Percentiles rank a stretch among this genome's conserved stretches.
phyloP scores from a whole-genome alignment of 805 yeast genomes.

The Saccharomycodes ludwigii region DNA sequence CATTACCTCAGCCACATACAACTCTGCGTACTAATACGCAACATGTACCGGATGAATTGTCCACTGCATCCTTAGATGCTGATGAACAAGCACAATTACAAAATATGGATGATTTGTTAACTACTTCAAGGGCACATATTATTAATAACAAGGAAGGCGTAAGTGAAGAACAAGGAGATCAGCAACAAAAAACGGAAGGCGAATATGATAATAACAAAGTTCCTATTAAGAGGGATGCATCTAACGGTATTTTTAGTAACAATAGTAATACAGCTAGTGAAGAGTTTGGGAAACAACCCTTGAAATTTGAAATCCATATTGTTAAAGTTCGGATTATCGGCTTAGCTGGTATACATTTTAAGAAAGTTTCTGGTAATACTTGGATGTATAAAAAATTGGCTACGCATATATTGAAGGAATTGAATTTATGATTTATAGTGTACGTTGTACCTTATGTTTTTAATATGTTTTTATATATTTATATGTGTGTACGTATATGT shows the following conservation, averaged over 20 bases:
- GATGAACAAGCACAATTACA: constrained; percentile 13
- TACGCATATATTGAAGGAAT: constrained; percentile 62
- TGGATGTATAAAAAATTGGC: constrained; percentile 93
- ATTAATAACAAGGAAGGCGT: constrained; percentile 31
- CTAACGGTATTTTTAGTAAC: constrained; percentile 5
- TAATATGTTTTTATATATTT: not conserved
- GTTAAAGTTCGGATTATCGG: constrained; percentile 88
- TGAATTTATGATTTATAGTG: constrained; percentile 40
- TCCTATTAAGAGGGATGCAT: constrained; percentile 5
- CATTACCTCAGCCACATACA: not conserved
- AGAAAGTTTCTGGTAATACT: constrained; percentile 84
- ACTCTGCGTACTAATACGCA: not conserved
- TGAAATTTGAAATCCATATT: constrained; percentile 81
- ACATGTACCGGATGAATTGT: constrained; percentile 20
- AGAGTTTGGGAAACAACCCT: constrained; percentile 12
- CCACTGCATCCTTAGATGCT: constrained; percentile 23
- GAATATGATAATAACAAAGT: constrained; percentile 1
- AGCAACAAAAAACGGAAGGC: constrained; percentile 12
- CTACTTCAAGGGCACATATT: constrained; percentile 48
- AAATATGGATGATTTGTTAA: constrained; percentile 24
- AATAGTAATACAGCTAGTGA: constrained; percentile 7
- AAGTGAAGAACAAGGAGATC: not conserved
- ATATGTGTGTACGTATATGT: not conserved
- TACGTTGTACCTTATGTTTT: no score
- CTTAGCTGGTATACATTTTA: constrained; percentile 87